Evolutionary conservation across 2,329 filamentous ascomycete genomes (phyloP), one percentile per base, ranked within the genome.

Genomic region (Stachybotrys chartarum): DNA sequence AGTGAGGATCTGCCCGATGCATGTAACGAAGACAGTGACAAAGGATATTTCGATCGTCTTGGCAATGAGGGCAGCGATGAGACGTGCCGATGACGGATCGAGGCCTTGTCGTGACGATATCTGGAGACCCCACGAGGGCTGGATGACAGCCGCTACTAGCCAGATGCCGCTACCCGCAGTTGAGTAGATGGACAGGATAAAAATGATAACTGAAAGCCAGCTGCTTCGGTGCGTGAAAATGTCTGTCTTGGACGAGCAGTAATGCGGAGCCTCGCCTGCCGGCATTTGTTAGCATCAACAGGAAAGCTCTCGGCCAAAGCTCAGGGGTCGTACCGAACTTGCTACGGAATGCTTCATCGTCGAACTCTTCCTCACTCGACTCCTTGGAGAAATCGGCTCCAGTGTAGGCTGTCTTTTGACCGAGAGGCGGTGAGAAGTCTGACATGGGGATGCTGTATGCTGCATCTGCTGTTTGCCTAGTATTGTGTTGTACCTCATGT

Each of bases 21-120:
- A 88, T 0, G 86, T 81, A 1, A 92, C 86, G 57, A 90, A 88
- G 0, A 90, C 84, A 0, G 88, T 90, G 4, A 90, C 87, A 63
- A 91, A 93, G 0, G 86, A 84, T 59, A 92, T 66, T 69, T 93
- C 90, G 51, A 92, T 89, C 0, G 86, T 81, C 69, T 92, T 93
- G 7, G 89, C 87, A 42, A 90, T 73, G 3, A 90, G 70, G 0
- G 87, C 81, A n/a, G 83, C 84, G 1, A 92, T 64, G 1, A 89
- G 70, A 1, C 83, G 85, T 0, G 89, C 88, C 1, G 83, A 86
- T 0, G 84, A 79, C 0, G 85, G 84, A 0, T 75, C 73, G 16
- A 92, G 62, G 12, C 78, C 72, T 6, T 75, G 77, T 12, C 77
- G 76, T 1, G 75, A 74, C 0, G 77, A 78, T 49, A 91, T 84